A percentile compares a stretch with the other conserved stretches of the same genome.
These are phyloP conservation scores for Malbranchea cinnamomea DNA, from an alignment of 2,329 filamentous ascomycete species.

Conservation along the genomic window DNA sequence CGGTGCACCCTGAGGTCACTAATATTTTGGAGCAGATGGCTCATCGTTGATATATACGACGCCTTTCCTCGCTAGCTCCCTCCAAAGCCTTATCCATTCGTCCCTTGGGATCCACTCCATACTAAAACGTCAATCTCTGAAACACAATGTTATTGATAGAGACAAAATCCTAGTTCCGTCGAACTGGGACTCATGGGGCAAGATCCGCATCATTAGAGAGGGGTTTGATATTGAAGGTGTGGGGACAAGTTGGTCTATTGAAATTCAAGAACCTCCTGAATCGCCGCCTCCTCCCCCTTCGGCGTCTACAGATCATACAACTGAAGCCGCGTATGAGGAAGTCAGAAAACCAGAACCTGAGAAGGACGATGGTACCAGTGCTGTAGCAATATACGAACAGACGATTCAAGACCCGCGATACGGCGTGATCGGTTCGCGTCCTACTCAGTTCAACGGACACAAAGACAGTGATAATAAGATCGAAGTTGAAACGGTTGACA, in stretches of 20 bases:
- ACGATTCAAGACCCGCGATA: slow-evolving; percentile 62
- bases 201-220: slow-evolving; percentile 82
- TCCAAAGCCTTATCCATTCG: slow-evolving; percentile 70
- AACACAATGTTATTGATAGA: slow-evolving; percentile 82
- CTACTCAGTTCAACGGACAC: slow-evolving; percentile 26
- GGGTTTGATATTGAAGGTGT: slow-evolving; percentile 83
- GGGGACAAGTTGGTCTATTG: slow-evolving; percentile 71
- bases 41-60: slow-evolving; percentile 75
- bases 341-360: slow-evolving; percentile 10
- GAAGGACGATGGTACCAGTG: slow-evolving; percentile 35
- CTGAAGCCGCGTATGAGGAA: slow-evolving; percentile 15
- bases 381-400: slow-evolving; percentile 61
- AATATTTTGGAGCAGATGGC: slow-evolving; percentile 42
- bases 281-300: too few species aligned
- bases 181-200: slow-evolving; percentile 98
- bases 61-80: slow-evolving; percentile 57
- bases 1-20: slow-evolving; percentile 4
- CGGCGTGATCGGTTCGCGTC: slow-evolving; percentile 42
- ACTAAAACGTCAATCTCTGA: slow-evolving; percentile 61
- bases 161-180: slow-evolving; percentile 90
- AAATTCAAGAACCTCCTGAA: slow-evolving; percentile 47
- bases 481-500: slow-evolving; percentile 55
- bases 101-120: slow-evolving; percentile 75
- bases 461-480: slow-evolving; percentile 26
- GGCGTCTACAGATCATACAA: slow-evolving; percentile 8